Evolutionary conservation across 768 basidiomycete species (phyloP), one percentile per base, ranked within the genome.

Genomic region (Butyriboletus loyo): DNA sequence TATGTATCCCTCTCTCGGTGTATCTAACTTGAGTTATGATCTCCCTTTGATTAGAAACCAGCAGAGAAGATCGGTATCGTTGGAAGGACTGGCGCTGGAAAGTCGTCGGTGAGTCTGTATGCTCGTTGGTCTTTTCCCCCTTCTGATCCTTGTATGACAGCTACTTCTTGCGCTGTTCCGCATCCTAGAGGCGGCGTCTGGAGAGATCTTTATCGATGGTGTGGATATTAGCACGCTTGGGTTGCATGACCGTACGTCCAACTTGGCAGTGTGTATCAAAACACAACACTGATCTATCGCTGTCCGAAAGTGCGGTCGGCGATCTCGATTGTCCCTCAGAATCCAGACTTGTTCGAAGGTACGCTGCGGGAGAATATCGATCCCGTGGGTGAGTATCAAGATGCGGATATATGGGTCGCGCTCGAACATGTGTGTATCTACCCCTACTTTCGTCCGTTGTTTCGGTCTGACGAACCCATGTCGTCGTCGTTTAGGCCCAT

Each of bases 31-130:
- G 48, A 7, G 15, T 22, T 10, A 42, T 57, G 30, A 67, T 44
- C 53, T 50, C 17, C 7, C n/a, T 10, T 21, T 40, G n/a, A n/a
- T 35, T 30, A 89, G 87, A 75, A 82, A 60, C 75, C 88, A 0
- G 82, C 79, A 41, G 89, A 95, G 66, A 96, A 94, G 69, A 82
- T 96, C 40, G 96, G 96, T n/a, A 84, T 97, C 5, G 82, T 86
- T 67, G 90, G 89, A 4, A 70, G 89, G 55, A 96, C 94, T 5
- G 94, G 90, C 19, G 78, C 86, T 65, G 80, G 88, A 55, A 89
- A 89, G 70, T 88, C 86, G 34, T 85, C 87, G 1, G 86, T 87
- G 57, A 56, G 79, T 64, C 1, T 31, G 1, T 15, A 14, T 42
- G 21, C 5, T 40, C 10, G 4, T 17, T 17, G 13, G 5, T 15